phyloP scores from a whole-genome alignment of 345 rosid species.

The Gossypium herbaceum region DNA sequence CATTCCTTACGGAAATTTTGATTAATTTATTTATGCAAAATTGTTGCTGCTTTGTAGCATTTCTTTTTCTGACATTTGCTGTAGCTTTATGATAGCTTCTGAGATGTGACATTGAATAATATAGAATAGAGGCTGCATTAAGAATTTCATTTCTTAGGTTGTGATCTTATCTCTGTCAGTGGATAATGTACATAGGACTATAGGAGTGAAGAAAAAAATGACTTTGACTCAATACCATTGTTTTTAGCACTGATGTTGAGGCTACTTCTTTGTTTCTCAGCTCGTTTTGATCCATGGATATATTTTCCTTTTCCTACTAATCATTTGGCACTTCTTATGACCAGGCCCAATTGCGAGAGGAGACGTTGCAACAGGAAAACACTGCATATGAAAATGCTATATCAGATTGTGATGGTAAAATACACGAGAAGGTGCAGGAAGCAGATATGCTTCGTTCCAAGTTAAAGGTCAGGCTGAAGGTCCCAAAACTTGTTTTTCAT shows the following conservation, averaged over 20 bases:
- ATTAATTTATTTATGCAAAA: not conserved
- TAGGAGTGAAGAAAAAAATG: not conserved
- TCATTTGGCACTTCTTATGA: slow-evolving; percentile 14
- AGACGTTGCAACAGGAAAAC: slow-evolving; percentile 67
- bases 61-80: not conserved
- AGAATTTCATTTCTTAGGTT: not conserved
- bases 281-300: not conserved
- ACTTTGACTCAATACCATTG: not conserved
- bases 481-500: not conserved
- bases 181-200: not conserved
- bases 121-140: not conserved
- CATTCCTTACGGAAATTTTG: not conserved
- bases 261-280: not conserved
- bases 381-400: slow-evolving; percentile 72
- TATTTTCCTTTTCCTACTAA: slow-evolving; percentile 13
- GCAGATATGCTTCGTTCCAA: slow-evolving; percentile 47
- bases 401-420: slow-evolving; percentile 61
- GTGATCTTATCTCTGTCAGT: not conserved
- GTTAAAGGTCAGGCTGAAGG: slow-evolving; percentile 50
- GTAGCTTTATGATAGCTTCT: not conserved
- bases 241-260: not conserved
- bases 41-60: not conserved
- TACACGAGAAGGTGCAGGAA: slow-evolving; percentile 68
- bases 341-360: slow-evolving; percentile 78
- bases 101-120: not conserved